Percentiles rank a stretch among this genome's conserved stretches.
Conservation (phyloP, 345 rosid species). For the Theobroma cacao region DNA sequence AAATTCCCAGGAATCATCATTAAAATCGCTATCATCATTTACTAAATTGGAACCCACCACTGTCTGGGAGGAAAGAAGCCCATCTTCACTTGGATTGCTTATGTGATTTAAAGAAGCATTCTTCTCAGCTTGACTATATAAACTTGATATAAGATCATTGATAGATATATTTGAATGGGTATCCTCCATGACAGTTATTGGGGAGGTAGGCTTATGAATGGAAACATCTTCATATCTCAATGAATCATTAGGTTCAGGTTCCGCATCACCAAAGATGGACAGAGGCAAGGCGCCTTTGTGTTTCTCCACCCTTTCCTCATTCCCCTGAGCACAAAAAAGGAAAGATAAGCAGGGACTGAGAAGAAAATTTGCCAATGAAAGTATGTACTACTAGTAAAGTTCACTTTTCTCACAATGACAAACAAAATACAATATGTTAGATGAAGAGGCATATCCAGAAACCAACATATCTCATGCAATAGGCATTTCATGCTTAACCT, state of each 20-base stretch:
- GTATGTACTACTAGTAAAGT: neutral
- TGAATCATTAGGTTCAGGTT: slow-evolving; percentile 40
- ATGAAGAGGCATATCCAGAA: neutral
- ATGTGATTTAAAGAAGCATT: slow-evolving; percentile 29
- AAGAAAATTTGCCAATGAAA: slow-evolving; percentile 9
- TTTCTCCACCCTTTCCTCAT: slow-evolving; percentile 24
- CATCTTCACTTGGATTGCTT: slow-evolving; percentile 32
- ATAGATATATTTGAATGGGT: slow-evolving; percentile 40
- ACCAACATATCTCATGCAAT: neutral
- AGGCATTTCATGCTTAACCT: neutral
- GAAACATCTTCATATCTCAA: slow-evolving; percentile 37
- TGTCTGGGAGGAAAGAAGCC: slow-evolving; percentile 26
- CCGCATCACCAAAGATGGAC: slow-evolving; percentile 61
- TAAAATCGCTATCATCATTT: slow-evolving; percentile 40
- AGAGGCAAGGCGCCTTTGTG: slow-evolving; percentile 61
- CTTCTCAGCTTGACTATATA: slow-evolving; percentile 63
- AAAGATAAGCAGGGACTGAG: slow-evolving; percentile 6
- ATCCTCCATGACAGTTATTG: slow-evolving; percentile 31
- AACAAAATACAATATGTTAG: neutral
- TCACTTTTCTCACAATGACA: neutral
- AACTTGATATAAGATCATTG: slow-evolving; percentile 72
- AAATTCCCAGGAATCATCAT: slow-evolving; percentile 79
- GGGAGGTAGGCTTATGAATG: slow-evolving; percentile 22
- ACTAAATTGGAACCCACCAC: slow-evolving; percentile 25
- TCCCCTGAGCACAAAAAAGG: slow-evolving; percentile 36